Base-by-base conservation (phyloP, 2,329 filamentous ascomycete species). In the Orbilia brochopaga region DNA sequence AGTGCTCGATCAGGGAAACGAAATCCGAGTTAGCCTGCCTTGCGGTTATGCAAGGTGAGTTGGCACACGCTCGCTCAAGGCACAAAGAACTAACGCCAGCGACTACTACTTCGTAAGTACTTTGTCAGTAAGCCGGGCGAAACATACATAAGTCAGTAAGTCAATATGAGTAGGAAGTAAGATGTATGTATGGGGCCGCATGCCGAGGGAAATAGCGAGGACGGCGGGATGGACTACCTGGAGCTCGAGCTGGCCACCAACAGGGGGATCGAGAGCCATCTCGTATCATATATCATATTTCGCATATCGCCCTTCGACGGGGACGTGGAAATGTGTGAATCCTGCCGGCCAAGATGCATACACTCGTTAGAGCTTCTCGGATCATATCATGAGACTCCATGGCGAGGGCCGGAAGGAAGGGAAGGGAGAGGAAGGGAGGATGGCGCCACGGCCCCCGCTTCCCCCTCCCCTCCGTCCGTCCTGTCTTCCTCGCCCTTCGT, bases 1-100 rank as follows among this genome's bases (percentile, higher is more conserved):
- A 54, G 65, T 58, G 65, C 65, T 69, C 56, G 57, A 58, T 61
- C 64, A 69, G 64, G 64, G 64, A 61, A 69, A 44, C 54, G 55
- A 21, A 56, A 35, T 52, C 58, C 40, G 58, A 46, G 40, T 48
- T 37, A 52, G 54, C 59, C 63, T 61, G 67, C 57, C 50, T n/a
- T 65, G 55, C 67, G 67, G 67, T 72, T 72, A 72, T 72, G 67
- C 67, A 72, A 59, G 67, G 56, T 72, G 67, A 72, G 67, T 72
- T 72, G 67, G 67, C 67, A 72, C 54, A 62, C 40, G n/a, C n/a
- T n/a, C 54, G 23, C 53, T 69, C 42, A 53, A 61, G 57, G 27
- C 56, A 42, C 37, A 42, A 17, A 13, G 37, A 19, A 19, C 44
- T 48, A 48, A 21, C 44, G 17, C 27, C 27, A n/a, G n/a, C n/a